Percentiles rank a stretch among this genome's conserved stretches.
These are phyloP conservation scores for Labyrinthula sp. DNA, from an alignment of 352 stramenopile species.

Conservation along the genomic window DNA sequence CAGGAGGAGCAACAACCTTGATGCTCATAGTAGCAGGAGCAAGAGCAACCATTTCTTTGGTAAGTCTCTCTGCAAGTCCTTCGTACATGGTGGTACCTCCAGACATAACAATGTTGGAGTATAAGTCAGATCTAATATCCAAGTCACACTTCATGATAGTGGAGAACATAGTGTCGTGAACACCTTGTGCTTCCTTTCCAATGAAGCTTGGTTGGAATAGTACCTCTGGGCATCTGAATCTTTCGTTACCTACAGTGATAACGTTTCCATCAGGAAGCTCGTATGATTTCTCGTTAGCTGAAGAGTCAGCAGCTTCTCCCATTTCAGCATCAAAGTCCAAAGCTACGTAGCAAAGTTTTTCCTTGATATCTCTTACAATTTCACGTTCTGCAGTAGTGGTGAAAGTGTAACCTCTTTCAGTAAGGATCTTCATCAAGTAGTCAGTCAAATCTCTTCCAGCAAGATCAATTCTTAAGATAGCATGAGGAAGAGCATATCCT, in stretches of 20 bases:
- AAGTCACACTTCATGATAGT: conserved; percentile 90
- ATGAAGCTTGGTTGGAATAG: conserved; percentile 58
- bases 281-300: conserved; percentile 75
- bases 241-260: conserved; percentile 54
- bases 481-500: conserved; percentile 67
- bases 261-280: conserved; percentile 78
- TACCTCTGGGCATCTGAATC: conserved; percentile 47
- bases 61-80: conserved; percentile 58
- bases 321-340: conserved; percentile 73
- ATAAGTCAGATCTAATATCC: conserved; percentile 75
- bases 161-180: conserved; percentile 61
- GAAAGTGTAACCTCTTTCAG: conserved; percentile 51
- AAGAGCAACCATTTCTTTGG: conserved; percentile 60
- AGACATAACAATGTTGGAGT: conserved; percentile 69
- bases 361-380: conserved; percentile 86
- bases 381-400: conserved; percentile 60
- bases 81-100: conserved; percentile 65
- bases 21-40: conserved; percentile 69
- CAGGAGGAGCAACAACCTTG: conserved; percentile 63
- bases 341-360: conserved; percentile 81
- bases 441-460: conserved; percentile 61
- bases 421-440: conserved; percentile 40
- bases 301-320: conserved; percentile 48
- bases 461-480: conserved; percentile 65
- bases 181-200: conserved; percentile 48